These are phyloP conservation scores for Entomortierella lignicola DNA, from an alignment of 192 early-diverging fungal species.

Conservation along the genomic window DNA sequence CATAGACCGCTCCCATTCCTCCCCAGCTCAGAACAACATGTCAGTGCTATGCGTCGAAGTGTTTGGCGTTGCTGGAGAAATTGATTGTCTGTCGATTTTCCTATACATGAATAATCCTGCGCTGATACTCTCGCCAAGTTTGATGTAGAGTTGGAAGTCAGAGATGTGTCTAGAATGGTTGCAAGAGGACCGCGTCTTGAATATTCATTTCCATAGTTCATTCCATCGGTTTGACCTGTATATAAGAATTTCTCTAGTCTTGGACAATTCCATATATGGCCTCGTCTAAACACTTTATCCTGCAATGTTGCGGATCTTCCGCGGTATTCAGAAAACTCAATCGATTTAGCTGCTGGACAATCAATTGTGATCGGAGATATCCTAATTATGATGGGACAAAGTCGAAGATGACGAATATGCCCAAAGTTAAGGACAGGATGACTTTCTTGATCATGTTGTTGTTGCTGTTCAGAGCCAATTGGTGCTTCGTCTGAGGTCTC, in stretches of 20 bases:
- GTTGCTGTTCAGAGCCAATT: no score
- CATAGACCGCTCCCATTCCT: not conserved
- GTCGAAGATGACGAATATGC: not conserved
- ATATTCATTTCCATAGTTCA: not conserved
- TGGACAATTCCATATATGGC: slow-evolving; percentile 3
- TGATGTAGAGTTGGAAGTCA: no score
- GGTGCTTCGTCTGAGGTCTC: no score
- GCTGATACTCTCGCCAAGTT: not conserved
- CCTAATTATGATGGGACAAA: not conserved
- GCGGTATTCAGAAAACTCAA: not conserved
- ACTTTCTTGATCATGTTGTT: no score
- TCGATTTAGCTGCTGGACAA: not conserved
- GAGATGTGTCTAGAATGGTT: not conserved
- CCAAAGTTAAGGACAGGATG: slow-evolving; percentile 1
- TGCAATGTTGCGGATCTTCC: not conserved
- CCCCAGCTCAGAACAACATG: slow-evolving; percentile 2
- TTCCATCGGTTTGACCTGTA: not conserved
- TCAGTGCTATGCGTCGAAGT: not conserved
- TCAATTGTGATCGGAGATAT: not conserved
- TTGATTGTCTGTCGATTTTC: no score
- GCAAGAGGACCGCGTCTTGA: not conserved
- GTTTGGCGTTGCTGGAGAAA: not conserved
- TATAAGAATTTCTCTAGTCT: not conserved
- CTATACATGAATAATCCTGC: not conserved
- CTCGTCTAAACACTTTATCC: no score